A percentile compares a stretch with the other conserved stretches of the same genome.
Evolutionary conservation across 331 rosid genomes (phyloP).

Genomic region (Quercus tomentella): DNA sequence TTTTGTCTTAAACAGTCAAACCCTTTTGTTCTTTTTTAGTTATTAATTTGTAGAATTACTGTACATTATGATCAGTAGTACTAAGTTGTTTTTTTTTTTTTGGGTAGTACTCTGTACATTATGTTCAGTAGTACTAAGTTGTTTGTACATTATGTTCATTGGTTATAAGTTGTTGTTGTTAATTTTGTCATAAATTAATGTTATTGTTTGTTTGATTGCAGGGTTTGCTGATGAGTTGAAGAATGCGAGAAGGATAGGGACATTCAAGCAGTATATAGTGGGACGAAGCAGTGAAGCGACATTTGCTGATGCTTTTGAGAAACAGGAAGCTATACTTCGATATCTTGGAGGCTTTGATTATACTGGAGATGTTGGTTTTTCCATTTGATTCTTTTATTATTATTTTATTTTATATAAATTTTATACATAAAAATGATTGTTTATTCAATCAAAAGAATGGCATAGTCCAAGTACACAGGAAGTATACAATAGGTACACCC

Average conservation of each 20-base stretch:
- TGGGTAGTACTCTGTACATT: background rate
- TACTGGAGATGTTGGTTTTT: conserved; percentile 65
- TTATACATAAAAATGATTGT: too few species aligned
- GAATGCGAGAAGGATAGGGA: conserved; percentile 55
- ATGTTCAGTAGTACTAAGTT: background rate
- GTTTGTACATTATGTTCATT: background rate
- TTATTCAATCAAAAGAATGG: too few species aligned
- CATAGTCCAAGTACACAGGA: too few species aligned
- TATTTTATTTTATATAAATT: too few species aligned
- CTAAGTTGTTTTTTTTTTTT: background rate
- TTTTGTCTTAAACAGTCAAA: too few species aligned
- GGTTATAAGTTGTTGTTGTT: background rate
- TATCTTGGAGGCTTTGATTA: conserved; percentile 61
- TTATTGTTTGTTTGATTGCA: conserved; percentile 7
- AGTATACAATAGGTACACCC: too few species aligned
- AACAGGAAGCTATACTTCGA: conserved; percentile 70
- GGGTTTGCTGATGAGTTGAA: conserved; percentile 80
- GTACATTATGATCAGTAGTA: background rate
- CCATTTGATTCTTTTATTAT: background rate
- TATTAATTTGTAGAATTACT: background rate
- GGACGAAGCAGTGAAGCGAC: conserved; percentile 88
- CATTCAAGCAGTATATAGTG: conserved; percentile 64
- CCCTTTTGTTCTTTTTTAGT: background rate
- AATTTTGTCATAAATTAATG: background rate
- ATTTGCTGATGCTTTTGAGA: conserved; percentile 54